These are phyloP conservation scores for Phaeosphaeriaceae sp. DNA, from an alignment of 2,329 filamentous ascomycete genomes.

Conservation along the genomic window DNA sequence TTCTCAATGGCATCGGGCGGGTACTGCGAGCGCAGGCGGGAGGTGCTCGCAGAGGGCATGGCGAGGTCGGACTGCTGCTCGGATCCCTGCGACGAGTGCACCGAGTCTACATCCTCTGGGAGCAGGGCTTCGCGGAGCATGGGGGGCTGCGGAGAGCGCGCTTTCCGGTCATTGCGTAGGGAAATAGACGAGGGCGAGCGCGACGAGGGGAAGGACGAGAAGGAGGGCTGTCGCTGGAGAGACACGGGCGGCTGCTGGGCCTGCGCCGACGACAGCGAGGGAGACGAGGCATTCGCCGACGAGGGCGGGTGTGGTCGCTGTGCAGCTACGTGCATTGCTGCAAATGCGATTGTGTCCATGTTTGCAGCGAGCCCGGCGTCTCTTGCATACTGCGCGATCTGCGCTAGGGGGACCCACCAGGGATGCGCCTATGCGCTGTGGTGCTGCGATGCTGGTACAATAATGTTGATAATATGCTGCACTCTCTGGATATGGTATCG, in stretches of 20 bases:
- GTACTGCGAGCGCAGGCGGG: conserved; percentile 56
- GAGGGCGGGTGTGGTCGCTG: conserved; percentile 25
- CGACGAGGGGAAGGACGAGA: conserved; percentile 52
- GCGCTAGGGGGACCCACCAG: conserved; percentile 24
- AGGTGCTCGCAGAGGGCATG: conserved; percentile 2
- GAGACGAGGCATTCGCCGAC: not conserved
- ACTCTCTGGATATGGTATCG: not conserved
- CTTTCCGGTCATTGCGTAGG: conserved; percentile 42
- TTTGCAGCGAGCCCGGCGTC: conserved; percentile 16
- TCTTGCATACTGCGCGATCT: conserved; percentile 24
- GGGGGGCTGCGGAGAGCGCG: conserved; percentile 45
- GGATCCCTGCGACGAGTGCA: conserved; percentile 36
- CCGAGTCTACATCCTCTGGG: conserved; percentile 38
- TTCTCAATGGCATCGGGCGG: conserved; percentile 66
- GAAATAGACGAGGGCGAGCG: conserved; percentile 49
- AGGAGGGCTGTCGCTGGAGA: conserved; percentile 51
- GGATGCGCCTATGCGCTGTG: conserved; percentile 5
- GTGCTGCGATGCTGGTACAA: not conserved
- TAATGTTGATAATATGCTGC: not conserved
- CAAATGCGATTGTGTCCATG: conserved; percentile 26
- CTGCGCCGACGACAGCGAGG: not conserved
- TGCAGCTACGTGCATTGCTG: conserved; percentile 38
- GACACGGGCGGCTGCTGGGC: conserved; percentile 15
- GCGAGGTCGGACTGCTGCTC: conserved; percentile 24
- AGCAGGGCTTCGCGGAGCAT: conserved; percentile 44